Base-by-base conservation (phyloP, 805 yeast species). In the Teunomyces aglyptinius region DNA sequence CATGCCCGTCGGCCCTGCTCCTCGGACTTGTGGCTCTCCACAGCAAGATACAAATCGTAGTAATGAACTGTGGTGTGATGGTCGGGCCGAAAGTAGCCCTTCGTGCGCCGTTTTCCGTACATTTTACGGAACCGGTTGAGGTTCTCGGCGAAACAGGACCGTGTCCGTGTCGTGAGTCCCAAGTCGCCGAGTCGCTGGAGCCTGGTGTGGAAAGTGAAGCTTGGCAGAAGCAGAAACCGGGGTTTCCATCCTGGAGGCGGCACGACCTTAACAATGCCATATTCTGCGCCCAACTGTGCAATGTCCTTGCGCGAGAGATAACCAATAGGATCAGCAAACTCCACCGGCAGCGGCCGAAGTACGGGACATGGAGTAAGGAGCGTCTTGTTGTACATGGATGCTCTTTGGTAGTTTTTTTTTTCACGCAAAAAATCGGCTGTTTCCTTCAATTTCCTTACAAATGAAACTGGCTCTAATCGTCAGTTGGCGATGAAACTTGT, bases 181-280 rank as follows among this genome's bases (percentile, higher is more conserved):
- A 87, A 65, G 58, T 85, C 89, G 54, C 80, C 77, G 45, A 87
- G 57, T 40, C 74, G 77, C 59, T 86, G 94, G n/a, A 83, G 59
- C 45, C 95, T 64, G 6, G 89, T 85, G 50, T 80, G 83, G 58
- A 87, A 86, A 41, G 65, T 73, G 63, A 86, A 86, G 5, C 66
- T 56, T 39, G 71, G 68, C 41, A 85, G 73, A 16, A 86, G 66
- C 45, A 81, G 73, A 51, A 85, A 75, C 0, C 80, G 80, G 0
- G 85, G 83, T 40, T 58, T 59, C 83, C 83, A 80, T n/a, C 56
- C 63, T 13, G 51, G 45, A 0, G 85, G 85, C 4, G 85, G 85
- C 6, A 70, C 67, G 2, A 80, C 55, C 54, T 80, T 80, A 26
- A 80, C 60, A n/a, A 80, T 65, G 2, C 85, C 85, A 54, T 62